These are phyloP conservation scores for Erysimum cheiranthoides DNA, from an alignment of 345 rosid genomes.

Conservation along the genomic window DNA sequence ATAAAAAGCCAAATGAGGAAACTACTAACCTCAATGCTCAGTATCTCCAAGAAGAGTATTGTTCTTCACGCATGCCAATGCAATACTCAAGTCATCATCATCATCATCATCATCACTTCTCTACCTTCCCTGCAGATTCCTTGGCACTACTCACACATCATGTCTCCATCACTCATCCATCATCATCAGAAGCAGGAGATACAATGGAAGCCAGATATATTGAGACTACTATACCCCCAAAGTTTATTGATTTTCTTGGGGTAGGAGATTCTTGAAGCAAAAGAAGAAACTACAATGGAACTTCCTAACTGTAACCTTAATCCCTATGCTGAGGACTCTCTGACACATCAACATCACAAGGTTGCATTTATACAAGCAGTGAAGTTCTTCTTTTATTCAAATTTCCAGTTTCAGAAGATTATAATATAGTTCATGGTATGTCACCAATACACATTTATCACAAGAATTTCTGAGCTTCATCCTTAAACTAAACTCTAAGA, in stretches of 20 bases:
- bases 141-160: constrained; percentile 45
- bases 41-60: neutral
- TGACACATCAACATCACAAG: constrained; percentile 26
- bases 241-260: constrained; percentile 73
- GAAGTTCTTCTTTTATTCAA: neutral
- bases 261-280: constrained; percentile 45
- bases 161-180: constrained; percentile 52
- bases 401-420: neutral
- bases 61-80: constrained; percentile 33
- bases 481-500: neutral
- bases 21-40: constrained; percentile 29
- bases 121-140: constrained; percentile 46
- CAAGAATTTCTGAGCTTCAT: neutral
- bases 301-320: constrained; percentile 23
- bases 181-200: constrained; percentile 47
- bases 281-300: neutral
- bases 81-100: constrained; percentile 44
- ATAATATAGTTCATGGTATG: too few relatives aligned
- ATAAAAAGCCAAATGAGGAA: constrained; percentile 41
- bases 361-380: constrained; percentile 30
- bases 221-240: constrained; percentile 30
- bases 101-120: constrained; percentile 41
- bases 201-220: constrained; percentile 14
- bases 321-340: constrained; percentile 10
- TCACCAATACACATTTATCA: neutral